Conservation (phyloP, 352 stramenopile genomes). For the Phytopythium boreale region DNA sequence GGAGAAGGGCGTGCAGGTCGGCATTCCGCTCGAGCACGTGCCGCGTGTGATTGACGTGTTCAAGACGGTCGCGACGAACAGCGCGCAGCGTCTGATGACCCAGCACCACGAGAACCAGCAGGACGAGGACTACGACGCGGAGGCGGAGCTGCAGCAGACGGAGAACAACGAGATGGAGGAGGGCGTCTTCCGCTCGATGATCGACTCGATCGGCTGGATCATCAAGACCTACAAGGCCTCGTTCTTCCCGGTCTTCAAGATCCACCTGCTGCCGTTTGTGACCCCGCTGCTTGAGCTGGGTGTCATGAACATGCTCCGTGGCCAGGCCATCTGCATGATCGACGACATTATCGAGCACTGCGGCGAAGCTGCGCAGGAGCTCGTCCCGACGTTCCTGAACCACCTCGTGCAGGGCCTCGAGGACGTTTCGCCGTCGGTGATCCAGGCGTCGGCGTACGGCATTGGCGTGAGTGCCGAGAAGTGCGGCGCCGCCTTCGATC, state of each 20-base stretch:
- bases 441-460: conserved; percentile 81
- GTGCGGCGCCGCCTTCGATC: conserved; percentile 62
- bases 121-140: conserved; percentile 80
- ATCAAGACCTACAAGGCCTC: conserved; percentile 79
- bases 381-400: conserved; percentile 69
- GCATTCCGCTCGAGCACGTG: conserved; percentile 66
- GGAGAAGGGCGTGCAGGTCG: conserved; percentile 70
- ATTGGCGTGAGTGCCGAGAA: conserved; percentile 84
- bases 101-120: conserved; percentile 64
- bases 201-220: conserved; percentile 84
- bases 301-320: conserved; percentile 59
- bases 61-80: conserved; percentile 63
- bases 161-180: conserved; percentile 76
- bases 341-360: conserved; percentile 89
- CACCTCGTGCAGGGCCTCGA: conserved; percentile 75
- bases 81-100: conserved; percentile 53
- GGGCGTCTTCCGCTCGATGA: conserved; percentile 73
- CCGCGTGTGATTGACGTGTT: conserved; percentile 67
- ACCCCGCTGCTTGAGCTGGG: conserved; percentile 61
- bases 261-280: conserved; percentile 64
- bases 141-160: conserved; percentile 65
- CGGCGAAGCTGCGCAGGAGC: conserved; percentile 55
- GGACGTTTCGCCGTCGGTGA: conserved; percentile 56
- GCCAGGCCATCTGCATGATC: conserved; percentile 86
- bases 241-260: conserved; percentile 77